A percentile compares a stretch with the other conserved stretches of the same genome.
Conservation (phyloP, 1,284 basidiomycete genomes). For the Cutaneotrichosporon sp. region DNA sequence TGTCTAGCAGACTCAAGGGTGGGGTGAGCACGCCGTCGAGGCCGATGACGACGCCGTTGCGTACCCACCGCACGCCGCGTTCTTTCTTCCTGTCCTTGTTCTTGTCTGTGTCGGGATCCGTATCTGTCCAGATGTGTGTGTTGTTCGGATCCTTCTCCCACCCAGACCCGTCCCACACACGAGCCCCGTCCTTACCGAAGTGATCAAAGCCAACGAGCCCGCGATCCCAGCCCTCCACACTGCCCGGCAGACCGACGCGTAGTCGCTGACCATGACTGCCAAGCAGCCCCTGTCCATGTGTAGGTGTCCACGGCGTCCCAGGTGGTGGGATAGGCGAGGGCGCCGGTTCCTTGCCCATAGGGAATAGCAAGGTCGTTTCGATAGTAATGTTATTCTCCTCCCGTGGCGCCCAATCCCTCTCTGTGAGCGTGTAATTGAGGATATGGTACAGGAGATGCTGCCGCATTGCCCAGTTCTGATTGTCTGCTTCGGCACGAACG, state of each 20-base stretch:
- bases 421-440: constrained; percentile 74
- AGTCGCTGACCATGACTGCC: constrained; percentile 80
- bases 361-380: constrained; percentile 68
- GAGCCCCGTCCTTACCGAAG: constrained; percentile 64
- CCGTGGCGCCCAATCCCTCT: constrained; percentile 20
- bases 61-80: constrained; percentile 55
- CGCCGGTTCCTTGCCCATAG: constrained; percentile 59
- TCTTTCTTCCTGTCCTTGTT: constrained; percentile 25
- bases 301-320: constrained; percentile 77
- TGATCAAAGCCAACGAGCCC: constrained; percentile 69
- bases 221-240: constrained; percentile 54
- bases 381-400: constrained; percentile 38
- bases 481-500: constrained; percentile 59
- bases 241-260: constrained; percentile 58
- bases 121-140: background rate
- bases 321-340: constrained; percentile 63
- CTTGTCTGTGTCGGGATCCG: constrained; percentile 8
- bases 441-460: constrained; percentile 95
- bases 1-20: constrained; percentile 68
- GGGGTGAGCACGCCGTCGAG: constrained; percentile 73
- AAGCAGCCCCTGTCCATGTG: constrained; percentile 69
- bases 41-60: constrained; percentile 76
- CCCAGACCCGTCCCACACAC: constrained; percentile 46
- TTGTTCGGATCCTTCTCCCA: constrained; percentile 29
- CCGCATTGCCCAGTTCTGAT: constrained; percentile 67